Evolutionary conservation across 2,329 filamentous ascomycete species (phyloP), one percentile per base, ranked within the genome.

Genomic region (Fusarium albidum): DNA sequence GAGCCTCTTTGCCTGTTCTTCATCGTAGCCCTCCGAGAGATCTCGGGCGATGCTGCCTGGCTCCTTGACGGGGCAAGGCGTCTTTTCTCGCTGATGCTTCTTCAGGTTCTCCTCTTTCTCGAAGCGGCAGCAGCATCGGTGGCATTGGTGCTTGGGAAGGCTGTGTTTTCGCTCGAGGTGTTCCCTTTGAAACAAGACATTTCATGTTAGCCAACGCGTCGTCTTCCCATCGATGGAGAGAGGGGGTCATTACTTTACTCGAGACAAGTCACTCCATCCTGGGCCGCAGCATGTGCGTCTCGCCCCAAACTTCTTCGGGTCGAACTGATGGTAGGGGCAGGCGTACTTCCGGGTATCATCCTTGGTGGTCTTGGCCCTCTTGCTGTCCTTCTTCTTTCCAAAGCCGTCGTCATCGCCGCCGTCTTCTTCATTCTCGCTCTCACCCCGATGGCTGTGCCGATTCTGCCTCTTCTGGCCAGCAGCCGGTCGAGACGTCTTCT

Each of bases 251-350:
- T 32, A 69, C 67, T 69, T 69, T 17, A 69, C 32, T 18, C 66
- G 55, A 37, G 62, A 49, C 8, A 67, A 15, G 4, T 59, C 49
- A 1, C 31, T 17, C 59, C 66, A 69, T 40, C 67, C 63, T 11
- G 66, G 65, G 6, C 61, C 57, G 17, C 57, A 59, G 9, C 67
- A 69, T 3, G 64, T 67, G 17, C 64, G 59, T 25, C 49, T 52
- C 1, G 39, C 55, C 5, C 54, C 57, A 29, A 65, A 68, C 25
- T 27, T 61, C 27, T 60, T 52, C 2, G 72, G 72, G 25, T 75
- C 66, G 13, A 66, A 63, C 42, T 75, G 73, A 51, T 69, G 70
- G 44, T 69, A 75, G 2, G 73, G 73, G 15, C 73, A 76, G 11
- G 73, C 73, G 28, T 69, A 70, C 25, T 64, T 67, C 13, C 66